Evolutionary conservation across 495 filamentous ascomycete genomes (phyloP).

Genomic region (Penicillium ucsense): DNA sequence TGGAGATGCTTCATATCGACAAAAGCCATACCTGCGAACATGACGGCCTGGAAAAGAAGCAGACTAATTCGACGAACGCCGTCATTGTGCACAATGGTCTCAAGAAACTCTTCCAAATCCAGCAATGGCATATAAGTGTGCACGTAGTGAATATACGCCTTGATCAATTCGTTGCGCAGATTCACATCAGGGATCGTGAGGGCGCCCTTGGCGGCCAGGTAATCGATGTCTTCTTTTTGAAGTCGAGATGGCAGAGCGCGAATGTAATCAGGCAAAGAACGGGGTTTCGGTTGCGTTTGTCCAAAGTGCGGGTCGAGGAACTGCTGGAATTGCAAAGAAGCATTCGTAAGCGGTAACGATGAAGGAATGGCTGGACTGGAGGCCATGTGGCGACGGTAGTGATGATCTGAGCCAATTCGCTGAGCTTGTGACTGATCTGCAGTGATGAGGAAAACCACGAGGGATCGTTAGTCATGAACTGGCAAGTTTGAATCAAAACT

Average conservation of each 20-base stretch:
- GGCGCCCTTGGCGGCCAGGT: constrained; percentile 65
- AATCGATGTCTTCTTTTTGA: constrained; percentile 62
- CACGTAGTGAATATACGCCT: constrained; percentile 71
- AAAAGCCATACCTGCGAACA: constrained; percentile 73
- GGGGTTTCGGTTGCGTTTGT: constrained; percentile 12
- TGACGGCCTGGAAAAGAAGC: constrained; percentile 70
- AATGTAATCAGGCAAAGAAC: constrained; percentile 57
- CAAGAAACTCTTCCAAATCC: constrained; percentile 64
- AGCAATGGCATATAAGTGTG: constrained; percentile 86
- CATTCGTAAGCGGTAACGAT: constrained; percentile 28
- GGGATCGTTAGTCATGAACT: neutral
- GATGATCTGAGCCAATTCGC: constrained; percentile 25
- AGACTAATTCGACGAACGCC: constrained; percentile 63
- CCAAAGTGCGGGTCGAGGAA: constrained; percentile 29
- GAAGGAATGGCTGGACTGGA: constrained; percentile 29
- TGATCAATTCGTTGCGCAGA: constrained; percentile 64
- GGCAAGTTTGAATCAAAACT: too few relatives aligned
- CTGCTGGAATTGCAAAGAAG: constrained; percentile 31
- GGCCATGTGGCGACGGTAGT: constrained; percentile 25
- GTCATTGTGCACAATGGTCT: constrained; percentile 53
- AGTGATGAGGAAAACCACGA: neutral
- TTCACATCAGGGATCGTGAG: constrained; percentile 55
- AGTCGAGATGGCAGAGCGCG: constrained; percentile 61
- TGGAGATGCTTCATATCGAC: constrained; percentile 61
- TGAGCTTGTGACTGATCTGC: constrained; percentile 32